These are phyloP conservation scores for Chlorella variabilis DNA, from an alignment of 163 green algal genomes.

Conservation along the genomic window DNA sequence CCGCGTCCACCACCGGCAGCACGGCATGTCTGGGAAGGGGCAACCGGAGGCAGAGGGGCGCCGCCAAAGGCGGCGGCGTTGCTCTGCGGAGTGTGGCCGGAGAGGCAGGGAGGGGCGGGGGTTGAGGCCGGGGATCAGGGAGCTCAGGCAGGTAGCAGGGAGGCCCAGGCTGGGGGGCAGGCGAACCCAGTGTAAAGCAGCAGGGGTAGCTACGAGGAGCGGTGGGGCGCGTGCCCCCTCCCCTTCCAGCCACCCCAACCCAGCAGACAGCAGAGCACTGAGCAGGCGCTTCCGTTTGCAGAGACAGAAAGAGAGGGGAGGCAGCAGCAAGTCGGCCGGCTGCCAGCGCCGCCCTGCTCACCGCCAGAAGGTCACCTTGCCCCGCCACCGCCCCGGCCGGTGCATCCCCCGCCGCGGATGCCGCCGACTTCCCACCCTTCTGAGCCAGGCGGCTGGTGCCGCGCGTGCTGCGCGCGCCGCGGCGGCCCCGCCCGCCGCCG, in stretches of 20 bases:
- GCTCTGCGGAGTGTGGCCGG: not conserved
- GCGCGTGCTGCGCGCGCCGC: not conserved
- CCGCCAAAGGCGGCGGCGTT: constrained; percentile 14
- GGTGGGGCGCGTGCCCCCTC: too few relatives aligned
- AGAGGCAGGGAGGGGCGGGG: not conserved
- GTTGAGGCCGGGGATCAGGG: too few relatives aligned
- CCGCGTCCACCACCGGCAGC: constrained; percentile 12
- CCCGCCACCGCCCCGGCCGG: too few relatives aligned
- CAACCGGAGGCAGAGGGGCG: not conserved
- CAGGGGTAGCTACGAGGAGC: too few relatives aligned
- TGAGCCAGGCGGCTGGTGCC: not conserved
- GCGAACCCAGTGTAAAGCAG: too few relatives aligned
- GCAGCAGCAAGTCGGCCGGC: not conserved
- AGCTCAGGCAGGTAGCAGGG: too few relatives aligned
- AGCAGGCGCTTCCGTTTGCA: not conserved
- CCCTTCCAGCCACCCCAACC: too few relatives aligned
- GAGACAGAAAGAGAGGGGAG: not conserved
- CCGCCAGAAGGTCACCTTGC: constrained; percentile 15
- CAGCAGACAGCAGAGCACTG: too few relatives aligned
- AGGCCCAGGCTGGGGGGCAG: too few relatives aligned
- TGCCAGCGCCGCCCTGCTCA: not conserved
- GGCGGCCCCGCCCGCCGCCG: not conserved
- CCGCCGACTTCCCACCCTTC: not conserved
- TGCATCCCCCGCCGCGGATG: not conserved
- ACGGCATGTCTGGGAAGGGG: not conserved